These are phyloP conservation scores for Epichloe sibirici DNA, from an alignment of 2,329 filamentous ascomycete genomes.

Conservation along the genomic window DNA sequence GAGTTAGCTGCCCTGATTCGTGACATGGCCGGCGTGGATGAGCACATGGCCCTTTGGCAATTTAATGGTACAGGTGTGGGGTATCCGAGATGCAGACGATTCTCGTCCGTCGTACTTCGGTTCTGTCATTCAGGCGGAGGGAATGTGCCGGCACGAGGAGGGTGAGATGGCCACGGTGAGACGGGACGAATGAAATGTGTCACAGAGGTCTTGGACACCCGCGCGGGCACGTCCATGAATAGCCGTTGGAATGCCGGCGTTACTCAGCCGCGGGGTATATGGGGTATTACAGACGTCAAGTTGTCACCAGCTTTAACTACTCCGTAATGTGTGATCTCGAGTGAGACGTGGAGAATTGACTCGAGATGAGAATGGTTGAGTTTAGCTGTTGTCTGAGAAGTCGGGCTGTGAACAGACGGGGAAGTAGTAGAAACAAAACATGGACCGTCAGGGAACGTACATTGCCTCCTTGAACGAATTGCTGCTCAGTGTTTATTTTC, in stretches of 20 bases:
- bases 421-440: too few relatives aligned
- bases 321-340: too few relatives aligned
- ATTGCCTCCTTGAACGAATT: too few relatives aligned
- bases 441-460: too few relatives aligned
- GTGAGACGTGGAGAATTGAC: too few relatives aligned
- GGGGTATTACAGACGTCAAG: too few relatives aligned
- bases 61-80: slow-evolving; percentile 53
- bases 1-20: slow-evolving; percentile 54
- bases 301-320: too few relatives aligned
- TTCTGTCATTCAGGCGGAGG: slow-evolving; percentile 5
- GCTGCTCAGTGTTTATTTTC: too few relatives aligned
- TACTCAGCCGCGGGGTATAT: not conserved
- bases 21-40: slow-evolving; percentile 66
- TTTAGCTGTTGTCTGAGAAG: too few relatives aligned
- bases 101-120: slow-evolving; percentile 36
- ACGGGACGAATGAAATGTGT: not conserved
- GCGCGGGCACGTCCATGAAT: not conserved
- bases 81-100: slow-evolving; percentile 70
- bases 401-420: too few relatives aligned
- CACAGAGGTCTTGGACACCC: not conserved
- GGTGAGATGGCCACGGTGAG: not conserved
- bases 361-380: too few relatives aligned
- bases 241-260: not conserved
- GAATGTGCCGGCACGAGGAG: too few relatives aligned
- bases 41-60: slow-evolving; percentile 62